phyloP scores from a whole-genome alignment of 345 rosid genomes.

The Salix brachista region DNA sequence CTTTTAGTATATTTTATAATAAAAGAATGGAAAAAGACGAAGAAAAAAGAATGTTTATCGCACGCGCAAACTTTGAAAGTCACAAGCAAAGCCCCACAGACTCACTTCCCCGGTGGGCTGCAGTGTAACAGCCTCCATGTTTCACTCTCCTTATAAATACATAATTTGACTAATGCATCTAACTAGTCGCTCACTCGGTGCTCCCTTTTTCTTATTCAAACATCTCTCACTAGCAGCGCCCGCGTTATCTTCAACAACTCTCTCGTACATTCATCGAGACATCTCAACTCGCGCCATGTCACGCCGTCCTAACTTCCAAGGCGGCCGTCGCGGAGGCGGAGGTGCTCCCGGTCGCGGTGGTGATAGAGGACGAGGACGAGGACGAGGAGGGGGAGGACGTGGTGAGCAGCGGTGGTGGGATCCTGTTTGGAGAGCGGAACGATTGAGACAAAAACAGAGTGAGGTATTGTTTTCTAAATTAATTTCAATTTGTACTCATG shows the following conservation, averaged over 20 bases:
- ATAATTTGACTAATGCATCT: neutral
- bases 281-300: constrained; percentile 20
- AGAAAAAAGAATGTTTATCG: neutral
- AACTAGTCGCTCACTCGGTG: neutral
- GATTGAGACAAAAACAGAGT: constrained; percentile 63
- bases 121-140: neutral
- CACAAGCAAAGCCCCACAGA: neutral
- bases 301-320: constrained; percentile 31
- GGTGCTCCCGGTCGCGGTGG: constrained; percentile 29
- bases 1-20: too few species aligned
- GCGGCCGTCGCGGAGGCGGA: constrained; percentile 45
- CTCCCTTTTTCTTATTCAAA: neutral
- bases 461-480: constrained; percentile 40
- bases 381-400: constrained; percentile 53
- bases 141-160: neutral
- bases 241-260: neutral
- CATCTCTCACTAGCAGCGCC: neutral
- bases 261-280: neutral
- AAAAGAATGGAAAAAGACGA: too few species aligned
- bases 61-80: neutral
- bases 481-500: neutral
- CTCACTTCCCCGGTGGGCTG: neutral
- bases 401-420: constrained; percentile 99
- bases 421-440: constrained; percentile 97
- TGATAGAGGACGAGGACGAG: constrained; percentile 8